These are phyloP conservation scores for Cutaneotrichosporon daszewskae DNA, from an alignment of 1,284 basidiomycete species.

Conservation along the genomic window DNA sequence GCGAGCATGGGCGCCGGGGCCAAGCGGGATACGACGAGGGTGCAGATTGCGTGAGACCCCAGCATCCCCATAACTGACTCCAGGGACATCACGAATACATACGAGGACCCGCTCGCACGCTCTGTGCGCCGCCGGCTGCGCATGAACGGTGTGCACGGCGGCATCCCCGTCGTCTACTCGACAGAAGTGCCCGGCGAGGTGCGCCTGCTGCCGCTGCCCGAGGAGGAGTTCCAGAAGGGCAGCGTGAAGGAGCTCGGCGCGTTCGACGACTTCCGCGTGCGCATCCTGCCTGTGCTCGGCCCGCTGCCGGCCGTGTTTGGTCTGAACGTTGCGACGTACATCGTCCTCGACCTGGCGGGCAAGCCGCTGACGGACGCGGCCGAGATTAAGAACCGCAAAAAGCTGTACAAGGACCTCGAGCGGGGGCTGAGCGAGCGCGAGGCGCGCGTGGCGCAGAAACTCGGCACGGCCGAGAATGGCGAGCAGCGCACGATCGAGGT, in stretches of 20 bases:
- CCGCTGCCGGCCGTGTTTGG: slow-evolving; percentile 84
- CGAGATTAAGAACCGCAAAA: slow-evolving; percentile 74
- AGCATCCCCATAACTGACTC: background rate
- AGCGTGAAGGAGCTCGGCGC: slow-evolving; percentile 83
- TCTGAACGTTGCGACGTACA: slow-evolving; percentile 76
- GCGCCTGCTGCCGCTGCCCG: slow-evolving; percentile 79
- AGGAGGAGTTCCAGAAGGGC: slow-evolving; percentile 88
- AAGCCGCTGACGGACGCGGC: slow-evolving; percentile 75
- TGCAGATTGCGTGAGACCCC: slow-evolving; percentile 65
- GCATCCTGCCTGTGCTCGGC: slow-evolving; percentile 47
- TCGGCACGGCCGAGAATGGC: slow-evolving; percentile 49
- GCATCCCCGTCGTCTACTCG: slow-evolving; percentile 92
- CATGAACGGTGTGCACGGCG: slow-evolving; percentile 60
- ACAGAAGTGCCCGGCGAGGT: slow-evolving; percentile 85
- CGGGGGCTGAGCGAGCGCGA: slow-evolving; percentile 69
- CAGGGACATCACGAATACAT: slow-evolving; percentile 84
- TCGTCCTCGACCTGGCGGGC: slow-evolving; percentile 73
- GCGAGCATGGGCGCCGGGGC: slow-evolving; percentile 98
- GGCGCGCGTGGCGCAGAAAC: slow-evolving; percentile 47
- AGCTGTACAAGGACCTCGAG: slow-evolving; percentile 75
- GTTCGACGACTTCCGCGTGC: slow-evolving; percentile 83
- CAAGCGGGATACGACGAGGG: slow-evolving; percentile 87
- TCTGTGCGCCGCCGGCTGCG: slow-evolving; percentile 78
- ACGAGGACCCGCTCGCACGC: slow-evolving; percentile 91
- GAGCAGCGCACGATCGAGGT: slow-evolving; percentile 44